phyloP scores from a whole-genome alignment of 23 red algal genomes.

The Gracilaria gracilis region DNA sequence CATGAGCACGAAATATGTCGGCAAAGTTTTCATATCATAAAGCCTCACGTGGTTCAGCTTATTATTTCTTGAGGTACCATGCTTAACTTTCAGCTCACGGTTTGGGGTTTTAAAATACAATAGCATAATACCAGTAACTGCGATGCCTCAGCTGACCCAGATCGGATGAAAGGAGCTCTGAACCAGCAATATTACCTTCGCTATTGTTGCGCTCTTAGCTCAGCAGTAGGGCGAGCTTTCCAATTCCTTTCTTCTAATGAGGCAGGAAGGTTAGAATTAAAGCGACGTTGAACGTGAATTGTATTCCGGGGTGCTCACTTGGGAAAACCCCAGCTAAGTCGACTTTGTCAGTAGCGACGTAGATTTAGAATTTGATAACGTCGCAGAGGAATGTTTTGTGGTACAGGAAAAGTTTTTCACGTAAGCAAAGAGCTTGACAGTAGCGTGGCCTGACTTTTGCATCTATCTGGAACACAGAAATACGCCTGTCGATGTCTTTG shows the following conservation, averaged over 20 bases:
- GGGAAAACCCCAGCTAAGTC: conserved; percentile 85
- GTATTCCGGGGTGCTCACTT: conserved; percentile 74
- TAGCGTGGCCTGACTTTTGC: conserved; percentile 54
- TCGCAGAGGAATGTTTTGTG: conserved; percentile 91
- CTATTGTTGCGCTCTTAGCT: conserved; percentile 85
- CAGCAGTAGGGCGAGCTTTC: conserved; percentile 79
- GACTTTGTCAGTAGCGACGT: conserved; percentile 63
- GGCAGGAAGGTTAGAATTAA: conserved; percentile 87
- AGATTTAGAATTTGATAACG: conserved; percentile 86
- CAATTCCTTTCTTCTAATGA: conserved; percentile 84
- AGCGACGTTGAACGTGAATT: conserved; percentile 78
- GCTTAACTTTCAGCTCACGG: background rate
- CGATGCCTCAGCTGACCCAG: conserved; percentile 80
- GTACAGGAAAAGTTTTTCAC: conserved; percentile 88
- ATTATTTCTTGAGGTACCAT: conserved; percentile 6
- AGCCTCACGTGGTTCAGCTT: background rate
- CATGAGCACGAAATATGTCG: conserved; percentile 12
- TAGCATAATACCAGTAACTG: conserved; percentile 70
- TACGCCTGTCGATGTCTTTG: conserved; percentile 7
- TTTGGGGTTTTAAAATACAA: conserved; percentile 18
- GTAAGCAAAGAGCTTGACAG: conserved; percentile 74
- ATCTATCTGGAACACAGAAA: conserved; percentile 84
- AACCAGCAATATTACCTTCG: conserved; percentile 69
- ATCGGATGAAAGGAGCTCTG: conserved; percentile 83
- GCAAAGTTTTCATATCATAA: background rate